Percentiles rank a stretch among this genome's conserved stretches.
These are phyloP conservation scores for Pezicula rhizophila DNA, from an alignment of 2,329 filamentous ascomycete genomes.

Conservation along the genomic window DNA sequence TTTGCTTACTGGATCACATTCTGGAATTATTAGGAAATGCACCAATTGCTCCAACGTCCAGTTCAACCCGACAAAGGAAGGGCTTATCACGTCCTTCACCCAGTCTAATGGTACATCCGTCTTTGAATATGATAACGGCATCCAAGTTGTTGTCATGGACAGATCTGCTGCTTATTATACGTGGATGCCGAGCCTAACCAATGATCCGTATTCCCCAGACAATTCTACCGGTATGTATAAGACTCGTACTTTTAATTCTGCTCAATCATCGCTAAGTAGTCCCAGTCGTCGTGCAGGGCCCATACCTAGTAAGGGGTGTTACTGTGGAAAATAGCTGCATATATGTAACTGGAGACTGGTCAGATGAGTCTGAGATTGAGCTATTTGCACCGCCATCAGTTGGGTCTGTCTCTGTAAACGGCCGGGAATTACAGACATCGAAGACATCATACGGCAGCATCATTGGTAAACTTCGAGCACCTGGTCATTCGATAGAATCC, in stretches of 20 bases:
- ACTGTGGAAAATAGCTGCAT: constrained; percentile 30
- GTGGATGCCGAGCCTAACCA: constrained; percentile 46
- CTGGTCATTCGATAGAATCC: constrained; percentile 10
- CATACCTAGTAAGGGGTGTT: constrained; percentile 45
- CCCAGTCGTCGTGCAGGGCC: constrained; percentile 44
- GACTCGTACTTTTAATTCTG: background rate
- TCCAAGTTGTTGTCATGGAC: constrained; percentile 47
- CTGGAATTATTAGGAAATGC: constrained; percentile 41
- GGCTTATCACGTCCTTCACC: constrained; percentile 40
- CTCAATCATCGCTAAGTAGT: background rate
- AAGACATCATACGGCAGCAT: constrained; percentile 38
- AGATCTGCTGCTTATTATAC: constrained; percentile 48
- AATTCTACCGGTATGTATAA: constrained; percentile 15
- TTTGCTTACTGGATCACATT: constrained; percentile 43
- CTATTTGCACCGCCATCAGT: constrained; percentile 42
- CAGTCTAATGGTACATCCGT: constrained; percentile 42
- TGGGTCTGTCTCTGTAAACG: constrained; percentile 46
- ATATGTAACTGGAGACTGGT: constrained; percentile 38
- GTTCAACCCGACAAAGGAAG: constrained; percentile 34
- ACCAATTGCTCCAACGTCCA: constrained; percentile 35
- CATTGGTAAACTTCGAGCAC: constrained; percentile 26
- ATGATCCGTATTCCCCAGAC: constrained; percentile 27
- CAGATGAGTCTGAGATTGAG: constrained; percentile 34
- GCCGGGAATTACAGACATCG: constrained; percentile 25
- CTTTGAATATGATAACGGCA: constrained; percentile 39